Evolutionary conservation across 2,329 filamentous ascomycete species (phyloP).

Genomic region (Mycosphaerelloides madeirae): DNA sequence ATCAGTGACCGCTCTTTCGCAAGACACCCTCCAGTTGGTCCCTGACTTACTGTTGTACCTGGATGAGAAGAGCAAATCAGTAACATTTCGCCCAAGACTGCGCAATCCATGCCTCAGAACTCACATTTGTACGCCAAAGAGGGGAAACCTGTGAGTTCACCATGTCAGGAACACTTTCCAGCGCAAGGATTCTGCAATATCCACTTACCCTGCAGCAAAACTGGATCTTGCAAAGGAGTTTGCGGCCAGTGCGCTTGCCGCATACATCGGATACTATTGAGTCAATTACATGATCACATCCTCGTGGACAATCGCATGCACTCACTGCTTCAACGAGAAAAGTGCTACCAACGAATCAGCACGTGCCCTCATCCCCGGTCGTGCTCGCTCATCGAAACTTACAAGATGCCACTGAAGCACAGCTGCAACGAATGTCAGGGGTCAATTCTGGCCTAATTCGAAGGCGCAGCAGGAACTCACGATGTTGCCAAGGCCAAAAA

Average conservation of each 20-base stretch:
- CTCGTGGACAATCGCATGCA: neutral
- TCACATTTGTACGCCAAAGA: conserved; percentile 50
- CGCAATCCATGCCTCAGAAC: neutral
- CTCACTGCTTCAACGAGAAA: conserved; percentile 18
- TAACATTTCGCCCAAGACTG: too few species aligned
- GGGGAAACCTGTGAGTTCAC: conserved; percentile 29
- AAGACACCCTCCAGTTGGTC: conserved; percentile 6
- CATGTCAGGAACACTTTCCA: conserved; percentile 11
- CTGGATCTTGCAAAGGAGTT: conserved; percentile 47
- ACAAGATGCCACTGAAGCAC: conserved; percentile 63
- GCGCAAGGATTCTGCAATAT: neutral
- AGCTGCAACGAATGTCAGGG: conserved; percentile 34
- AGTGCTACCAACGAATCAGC: conserved; percentile 4
- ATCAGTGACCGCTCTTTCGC: conserved; percentile 43
- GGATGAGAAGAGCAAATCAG: too few species aligned
- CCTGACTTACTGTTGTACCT: conserved; percentile 39
- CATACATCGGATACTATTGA: conserved; percentile 18
- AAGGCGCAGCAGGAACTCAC: conserved; percentile 18
- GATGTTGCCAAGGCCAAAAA: conserved; percentile 49
- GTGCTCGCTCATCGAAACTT: conserved; percentile 6
- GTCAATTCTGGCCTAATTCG: too few species aligned
- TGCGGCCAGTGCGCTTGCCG: conserved; percentile 47
- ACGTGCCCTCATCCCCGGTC: neutral
- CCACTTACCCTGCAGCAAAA: conserved; percentile 39
- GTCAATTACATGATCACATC: neutral